Evolutionary conservation across 106 monocot species (phyloP).

Genomic region (Xerophyta viscosa): DNA sequence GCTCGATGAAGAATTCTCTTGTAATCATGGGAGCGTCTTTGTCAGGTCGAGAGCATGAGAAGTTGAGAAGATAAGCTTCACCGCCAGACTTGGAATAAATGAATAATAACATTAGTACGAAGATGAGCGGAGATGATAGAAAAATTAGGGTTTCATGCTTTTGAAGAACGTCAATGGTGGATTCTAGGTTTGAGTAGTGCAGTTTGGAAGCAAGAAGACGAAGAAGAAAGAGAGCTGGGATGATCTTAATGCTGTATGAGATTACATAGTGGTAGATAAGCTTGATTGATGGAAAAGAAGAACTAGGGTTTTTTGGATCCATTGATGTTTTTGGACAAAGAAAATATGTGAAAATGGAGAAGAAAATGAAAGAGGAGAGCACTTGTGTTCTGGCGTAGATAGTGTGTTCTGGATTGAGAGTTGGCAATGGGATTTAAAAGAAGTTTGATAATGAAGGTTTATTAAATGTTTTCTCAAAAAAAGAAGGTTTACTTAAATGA

Average conservation of each 20-base stretch:
- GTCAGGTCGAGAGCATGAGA: conserved; percentile 17
- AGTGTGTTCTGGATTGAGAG: too few species aligned
- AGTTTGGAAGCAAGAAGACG: conserved; percentile 2
- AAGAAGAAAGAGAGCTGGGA: conserved; percentile 18
- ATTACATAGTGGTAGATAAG: conserved; percentile 35
- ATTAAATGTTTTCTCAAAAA: too few species aligned
- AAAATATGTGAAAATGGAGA: too few species aligned
- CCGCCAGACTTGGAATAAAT: conserved; percentile 11
- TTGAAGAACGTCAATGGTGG: conserved; percentile 16
- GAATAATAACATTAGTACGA: conserved; percentile 15
- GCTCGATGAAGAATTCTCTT: conserved; percentile 13
- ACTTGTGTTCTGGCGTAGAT: too few species aligned
- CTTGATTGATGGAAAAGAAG: conserved; percentile 22
- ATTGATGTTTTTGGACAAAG: too few species aligned
- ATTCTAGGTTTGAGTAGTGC: conserved; percentile 12
- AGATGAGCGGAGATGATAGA: conserved; percentile 9
- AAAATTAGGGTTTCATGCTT: conserved; percentile 8
- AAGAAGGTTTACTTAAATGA: too few species aligned
- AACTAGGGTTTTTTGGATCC: too few species aligned
- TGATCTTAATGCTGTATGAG: conserved; percentile 23
- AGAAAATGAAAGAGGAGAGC: too few species aligned
- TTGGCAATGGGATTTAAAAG: too few species aligned
- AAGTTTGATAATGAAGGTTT: too few species aligned
- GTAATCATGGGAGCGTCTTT: conserved; percentile 1
- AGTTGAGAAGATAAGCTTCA: conserved; percentile 27